Base-by-base conservation (phyloP, 164 flowering plant species). In the Magnolia sinica region DNA sequence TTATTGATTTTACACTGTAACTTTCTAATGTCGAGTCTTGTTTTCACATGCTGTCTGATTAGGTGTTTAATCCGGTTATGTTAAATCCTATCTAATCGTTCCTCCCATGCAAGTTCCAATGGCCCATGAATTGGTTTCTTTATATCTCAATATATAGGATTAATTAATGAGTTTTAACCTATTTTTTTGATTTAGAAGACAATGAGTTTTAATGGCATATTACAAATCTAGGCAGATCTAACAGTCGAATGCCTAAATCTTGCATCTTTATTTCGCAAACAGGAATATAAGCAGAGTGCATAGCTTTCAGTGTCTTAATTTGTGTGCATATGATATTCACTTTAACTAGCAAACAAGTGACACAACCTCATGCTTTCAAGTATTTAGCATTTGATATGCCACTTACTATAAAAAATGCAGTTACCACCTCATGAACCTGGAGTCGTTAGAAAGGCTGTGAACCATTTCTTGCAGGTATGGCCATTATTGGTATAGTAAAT, bases 391-490 rank as follows among this genome's bases (percentile, higher is more conserved):
- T 71, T 55, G 19, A 16, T 29, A 16, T 59, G 18, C 18, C 61
- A 55, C 50, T 11, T 37, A 37, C 8, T 16, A 10, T 68, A n/a
- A 27, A 37, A 78, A 65, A 31, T 90, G 90, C 91, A 96, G 98
- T 83, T 96, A 74, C 91, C 91, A 13, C 96, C 99, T 73, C 93
- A 96, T 86, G 98, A 96, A 73, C 94, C 99, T 78, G 81, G 82
- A 27, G 95, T 94, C 73, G 97, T 94, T 70, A 84, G 81, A 80
- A 91, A 79, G 83, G 99, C 99, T 52, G 93, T 94, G 72, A 96
- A 96, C 85, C 99, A 96, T 86, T 96, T 90, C 84, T 86, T 96
- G 78, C 98, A 90, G 96, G 99, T 95, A 3, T 67, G 68, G 5
- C 20, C 20, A 63, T 73, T n/a, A 50, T 58, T 80, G 51, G 68